Evolutionary conservation across 2,329 filamentous ascomycete genomes (phyloP), one percentile per base, ranked within the genome.

Genomic region (Apiospora koreana): DNA sequence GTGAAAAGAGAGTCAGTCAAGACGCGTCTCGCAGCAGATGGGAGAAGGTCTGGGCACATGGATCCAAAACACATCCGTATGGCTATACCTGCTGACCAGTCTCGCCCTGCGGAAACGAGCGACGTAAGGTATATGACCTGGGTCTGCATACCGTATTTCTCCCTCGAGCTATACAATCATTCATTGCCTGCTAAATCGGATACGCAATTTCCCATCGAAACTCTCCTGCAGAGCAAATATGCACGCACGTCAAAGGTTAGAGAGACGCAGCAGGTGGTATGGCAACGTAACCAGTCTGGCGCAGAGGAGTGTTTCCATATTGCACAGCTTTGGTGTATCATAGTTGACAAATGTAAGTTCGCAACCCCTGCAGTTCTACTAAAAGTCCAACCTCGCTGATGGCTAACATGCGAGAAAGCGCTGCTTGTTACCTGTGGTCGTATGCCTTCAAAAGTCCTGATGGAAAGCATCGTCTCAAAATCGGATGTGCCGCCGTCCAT

Each of bases 91-190:
- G 68, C 69, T 0, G 73, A 77, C 21, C 71, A 18, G 69, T 71
- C 58, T 35, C 58, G 16, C n/a, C 70, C 72, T 73, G 67, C 2
- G n/a, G n/a, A n/a, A n/a, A n/a, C n/a, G n/a, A n/a, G n/a, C n/a
- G n/a, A n/a, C n/a, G 71, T 71, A 14, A 74, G 74, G 21, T 70
- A 72, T 1, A 78, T 78, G 0, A 79, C 78, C 25, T 86, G 84
- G 84, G 72, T 85, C 2, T 85, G 82, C 41, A 75, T 86, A 18
- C 85, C 85, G 0, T 86, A 86, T 71, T 86, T 87, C 72, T 80
- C 79, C 2, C 78, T 86, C 0, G 80, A 84, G 67, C 79, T 72
- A 28, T 74, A 75, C 58, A 72, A 70, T 0, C 65, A 65, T 21
- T 48, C 46, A 0, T 46, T 64, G 25, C 14, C 69, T 14, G 65